A percentile compares a stretch with the other conserved stretches of the same genome.
These are phyloP conservation scores for Polytrichum formosum DNA, from an alignment of 225 moss, liverwort and hornwort genomes.

Conservation along the genomic window DNA sequence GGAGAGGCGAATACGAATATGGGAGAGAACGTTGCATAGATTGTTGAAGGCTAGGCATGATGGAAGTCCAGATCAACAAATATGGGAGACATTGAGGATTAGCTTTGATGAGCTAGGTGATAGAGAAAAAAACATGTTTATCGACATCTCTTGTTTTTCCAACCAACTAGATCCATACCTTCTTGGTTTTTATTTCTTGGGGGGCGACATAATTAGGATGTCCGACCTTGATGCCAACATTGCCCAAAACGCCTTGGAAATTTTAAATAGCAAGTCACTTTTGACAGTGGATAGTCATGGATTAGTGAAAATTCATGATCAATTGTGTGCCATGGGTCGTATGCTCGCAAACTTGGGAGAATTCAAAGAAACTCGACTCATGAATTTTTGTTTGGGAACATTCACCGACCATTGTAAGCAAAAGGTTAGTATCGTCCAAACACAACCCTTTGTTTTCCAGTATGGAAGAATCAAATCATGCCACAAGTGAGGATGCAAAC, in stretches of 20 bases:
- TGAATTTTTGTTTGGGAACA: background rate
- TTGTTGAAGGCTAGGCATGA: too few relatives aligned
- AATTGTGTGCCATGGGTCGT: constrained; percentile 2
- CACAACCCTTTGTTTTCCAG: too few relatives aligned
- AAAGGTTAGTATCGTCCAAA: too few relatives aligned
- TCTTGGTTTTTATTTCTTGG: too few relatives aligned
- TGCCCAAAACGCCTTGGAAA: background rate
- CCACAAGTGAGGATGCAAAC: too few relatives aligned
- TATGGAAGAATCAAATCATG: too few relatives aligned
- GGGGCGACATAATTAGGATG: background rate
- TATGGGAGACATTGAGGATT: constrained; percentile 4
- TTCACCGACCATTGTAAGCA: background rate
- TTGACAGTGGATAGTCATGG: background rate
- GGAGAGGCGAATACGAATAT: too few relatives aligned
- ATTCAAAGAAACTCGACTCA: background rate
- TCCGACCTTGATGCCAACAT: background rate
- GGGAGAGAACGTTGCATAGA: too few relatives aligned
- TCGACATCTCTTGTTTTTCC: constrained; percentile 4
- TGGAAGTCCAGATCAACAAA: background rate
- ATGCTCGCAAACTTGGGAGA: background rate
- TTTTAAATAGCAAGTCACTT: constrained; percentile 2
- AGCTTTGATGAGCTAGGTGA: constrained; percentile 5
- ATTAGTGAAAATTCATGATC: background rate
- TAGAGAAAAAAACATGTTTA: background rate
- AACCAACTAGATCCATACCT: background rate